phyloP scores from a whole-genome alignment of 306 rosid species.

The Cucurbita moschata region DNA sequence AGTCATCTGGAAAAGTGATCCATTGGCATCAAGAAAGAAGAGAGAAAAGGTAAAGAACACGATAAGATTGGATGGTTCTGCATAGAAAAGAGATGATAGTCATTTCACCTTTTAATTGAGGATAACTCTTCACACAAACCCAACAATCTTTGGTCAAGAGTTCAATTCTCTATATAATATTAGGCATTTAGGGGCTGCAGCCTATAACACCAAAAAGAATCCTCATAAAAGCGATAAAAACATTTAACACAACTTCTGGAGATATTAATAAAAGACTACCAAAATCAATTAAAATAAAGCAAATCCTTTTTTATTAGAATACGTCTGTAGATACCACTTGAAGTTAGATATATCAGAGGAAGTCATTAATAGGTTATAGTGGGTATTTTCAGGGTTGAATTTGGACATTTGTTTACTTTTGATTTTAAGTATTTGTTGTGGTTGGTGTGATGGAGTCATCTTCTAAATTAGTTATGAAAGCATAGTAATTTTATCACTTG shows the following conservation, averaged over 20 bases:
- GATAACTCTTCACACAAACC: not conserved
- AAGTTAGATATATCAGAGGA: not conserved
- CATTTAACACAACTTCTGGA: not conserved
- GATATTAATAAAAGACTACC: not conserved
- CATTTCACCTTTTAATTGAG: not conserved
- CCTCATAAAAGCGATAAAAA: not conserved
- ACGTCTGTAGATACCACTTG: not conserved
- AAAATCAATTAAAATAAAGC: not conserved
- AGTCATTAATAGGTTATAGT: not conserved
- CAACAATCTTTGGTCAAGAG: not conserved
- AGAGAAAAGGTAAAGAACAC: not conserved
- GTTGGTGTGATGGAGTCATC: not conserved
- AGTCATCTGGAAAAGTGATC: conserved; percentile 23
- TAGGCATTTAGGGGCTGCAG: not conserved
- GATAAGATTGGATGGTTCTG: conserved; percentile 14
- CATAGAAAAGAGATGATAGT: conserved; percentile 10
- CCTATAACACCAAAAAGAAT: conserved; percentile 2
- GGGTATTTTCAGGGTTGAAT: not conserved
- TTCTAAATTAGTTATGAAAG: not conserved
- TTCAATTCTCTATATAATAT: not conserved
- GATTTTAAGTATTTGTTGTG: not conserved
- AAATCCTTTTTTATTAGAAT: not conserved
- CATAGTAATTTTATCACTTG: not conserved
- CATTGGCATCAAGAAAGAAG: conserved; percentile 9
- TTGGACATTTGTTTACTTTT: not conserved